Base-by-base conservation (phyloP, 768 basidiomycete species). In the Amanita muscaria region DNA sequence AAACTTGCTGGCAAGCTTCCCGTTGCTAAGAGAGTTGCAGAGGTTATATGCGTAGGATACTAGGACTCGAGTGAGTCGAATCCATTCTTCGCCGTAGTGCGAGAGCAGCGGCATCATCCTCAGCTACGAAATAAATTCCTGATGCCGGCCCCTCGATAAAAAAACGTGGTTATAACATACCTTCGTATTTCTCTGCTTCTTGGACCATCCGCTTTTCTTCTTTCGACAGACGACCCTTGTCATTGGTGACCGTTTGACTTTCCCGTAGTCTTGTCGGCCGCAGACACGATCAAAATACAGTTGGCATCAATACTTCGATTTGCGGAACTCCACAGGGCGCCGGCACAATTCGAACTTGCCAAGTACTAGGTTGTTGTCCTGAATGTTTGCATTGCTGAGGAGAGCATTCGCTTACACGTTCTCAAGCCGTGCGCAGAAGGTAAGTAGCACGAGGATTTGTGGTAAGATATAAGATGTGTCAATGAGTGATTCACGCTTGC, bases 321-420 rank as follows among this genome's bases (percentile, higher is more conserved):
- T 96, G 94, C 59, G 94, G 94, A 54, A 94, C 91, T 72, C 93
- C 93, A 69, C 93, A 89, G 50, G 94, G 94, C 19, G 93, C 90
- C 30, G 94, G 92, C 16, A 87, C 24, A 98, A 83, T 68, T 97
- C 92, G 65, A 97, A 98, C 69, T 98, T 96, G 62, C 94, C 94
- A 61, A 98, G 88, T 25, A n/a, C n/a, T n/a, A 92, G 64, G 72
- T 97, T 96, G 77, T 97, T 97, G 71, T 97, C 94, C 75, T 93
- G 56, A 90, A 87, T 38, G 94, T 93, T 63, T 94, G 91, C 43
- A 93, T 83, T 46, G 91, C 91, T 37, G 92, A 96, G 25, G 94
- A 98, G 49, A 98, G 87, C 18, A 91, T 96, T 48, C 92, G 88
- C 79, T 98, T 98, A 92, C 94, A 68, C 92, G 90, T 70, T 97